These are phyloP conservation scores for Parastagonospora nodorum DNA, from an alignment of 2,329 filamentous ascomycete genomes.

Conservation along the genomic window DNA sequence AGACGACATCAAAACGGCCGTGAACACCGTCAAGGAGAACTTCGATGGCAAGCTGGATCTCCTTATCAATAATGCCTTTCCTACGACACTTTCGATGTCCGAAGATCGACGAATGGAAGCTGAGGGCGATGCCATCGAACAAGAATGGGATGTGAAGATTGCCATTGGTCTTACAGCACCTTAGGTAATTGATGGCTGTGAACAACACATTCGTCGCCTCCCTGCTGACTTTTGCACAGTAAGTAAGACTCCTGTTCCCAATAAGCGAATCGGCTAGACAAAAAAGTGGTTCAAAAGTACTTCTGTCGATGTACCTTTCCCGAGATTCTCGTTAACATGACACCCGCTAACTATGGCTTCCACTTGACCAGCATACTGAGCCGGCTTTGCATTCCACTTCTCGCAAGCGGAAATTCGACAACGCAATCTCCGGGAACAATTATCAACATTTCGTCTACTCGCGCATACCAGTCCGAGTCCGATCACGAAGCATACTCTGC, in stretches of 20 bases:
- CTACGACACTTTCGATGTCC: constrained; percentile 33
- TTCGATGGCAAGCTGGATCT: constrained; percentile 42
- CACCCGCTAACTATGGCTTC: too few species aligned
- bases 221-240: too few species aligned
- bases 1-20: constrained; percentile 41
- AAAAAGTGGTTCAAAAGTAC: too few species aligned
- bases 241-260: too few species aligned
- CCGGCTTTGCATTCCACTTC: constrained; percentile 37
- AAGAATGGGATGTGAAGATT: constrained; percentile 42
- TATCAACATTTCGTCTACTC: constrained; percentile 57
- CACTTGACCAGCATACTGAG: constrained; percentile 20
- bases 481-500: constrained; percentile 58
- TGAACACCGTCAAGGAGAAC: constrained; percentile 43
- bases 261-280: too few species aligned
- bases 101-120: constrained; percentile 37
- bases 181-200: constrained; percentile 8
- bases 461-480: constrained; percentile 55
- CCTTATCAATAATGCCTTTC: constrained; percentile 44
- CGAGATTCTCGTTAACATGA: too few species aligned
- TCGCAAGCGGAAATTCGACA: constrained; percentile 23
- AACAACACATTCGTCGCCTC: too few species aligned
- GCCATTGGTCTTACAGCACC: constrained; percentile 42
- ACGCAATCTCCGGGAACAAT: constrained; percentile 36
- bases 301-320: too few species aligned
- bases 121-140: constrained; percentile 34